Evolutionary conservation across 2,329 filamentous ascomycete genomes (phyloP), one percentile per base, ranked within the genome.

Genomic region (Aspergillus udagawae): DNA sequence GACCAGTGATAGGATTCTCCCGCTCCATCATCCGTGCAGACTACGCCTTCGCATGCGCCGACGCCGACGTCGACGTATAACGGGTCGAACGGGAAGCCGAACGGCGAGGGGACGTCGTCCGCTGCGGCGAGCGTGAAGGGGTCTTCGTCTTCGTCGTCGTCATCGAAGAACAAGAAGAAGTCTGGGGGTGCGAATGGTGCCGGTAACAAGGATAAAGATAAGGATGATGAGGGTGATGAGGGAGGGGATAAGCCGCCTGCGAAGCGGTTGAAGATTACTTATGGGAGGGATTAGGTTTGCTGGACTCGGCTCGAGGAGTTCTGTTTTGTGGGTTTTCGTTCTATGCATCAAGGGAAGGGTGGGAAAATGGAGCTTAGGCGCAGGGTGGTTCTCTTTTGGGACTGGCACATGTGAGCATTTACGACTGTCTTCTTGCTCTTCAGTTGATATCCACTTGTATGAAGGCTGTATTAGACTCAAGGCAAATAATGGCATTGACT

Each of bases 181-280:
- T 56, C 61, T 28, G 61, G 66, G 20, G 65, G 65, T 1, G 41
- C 42, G 12, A 57, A 45, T 47, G 45, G 51, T 17, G 32, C 4
- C 6, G 6, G 14, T 25, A 53, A 49, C 42, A 23, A 23, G 9
- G 68, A 65, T 41, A 68, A 65, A 55, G 67, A 69, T 52, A 67
- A 62, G 5, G 64, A 70, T 17, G 63, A 70, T 7, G 69, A 69
- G 10, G 73, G 74, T 25, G 74, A 71, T 48, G 70, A 70, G 21
- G 63, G 63, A 12, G 67, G 57, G 23, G 67, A 71, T 48, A 78
- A 77, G 49, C 73, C 73, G 51, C 67, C 75, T 23, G 60, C 70
- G 14, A 78, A 78, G 66, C 67, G 77, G 56, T 63, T 79, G 65
- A 79, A 79, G 66, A 77, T 79, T 48, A 79, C 70, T 47, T 79